A percentile compares a stretch with the other conserved stretches of the same genome.
phyloP scores from a whole-genome alignment of 345 rosid genomes.

The Eucalyptus sp. region DNA sequence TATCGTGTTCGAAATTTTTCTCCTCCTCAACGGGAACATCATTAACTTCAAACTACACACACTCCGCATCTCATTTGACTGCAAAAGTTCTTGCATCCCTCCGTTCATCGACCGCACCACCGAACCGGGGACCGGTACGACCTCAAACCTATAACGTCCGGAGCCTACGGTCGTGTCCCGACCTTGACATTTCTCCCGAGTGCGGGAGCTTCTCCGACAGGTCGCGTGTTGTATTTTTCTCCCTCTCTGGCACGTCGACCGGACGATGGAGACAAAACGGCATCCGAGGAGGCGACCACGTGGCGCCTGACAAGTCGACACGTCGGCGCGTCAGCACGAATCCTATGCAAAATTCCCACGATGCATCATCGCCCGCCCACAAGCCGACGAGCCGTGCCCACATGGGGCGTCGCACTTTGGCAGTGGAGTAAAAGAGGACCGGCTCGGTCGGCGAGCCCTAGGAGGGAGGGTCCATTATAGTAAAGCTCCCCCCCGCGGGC shows the following conservation, averaged over 20 bases:
- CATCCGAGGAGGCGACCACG: conserved; percentile 1
- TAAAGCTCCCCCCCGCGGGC: not conserved
- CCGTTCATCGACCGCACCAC: not conserved
- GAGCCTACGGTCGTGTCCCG: not conserved
- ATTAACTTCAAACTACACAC: not conserved
- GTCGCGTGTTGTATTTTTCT: not conserved
- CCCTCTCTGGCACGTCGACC: not conserved
- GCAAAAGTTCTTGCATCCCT: not conserved
- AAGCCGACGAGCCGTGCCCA: conserved; percentile 10
- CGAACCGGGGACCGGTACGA: not conserved
- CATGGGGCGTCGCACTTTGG: not conserved
- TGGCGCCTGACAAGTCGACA: not conserved
- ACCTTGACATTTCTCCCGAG: not conserved
- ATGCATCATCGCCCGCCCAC: not conserved
- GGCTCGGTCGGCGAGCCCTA: not conserved
- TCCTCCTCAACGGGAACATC: not conserved
- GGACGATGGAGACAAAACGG: not conserved
- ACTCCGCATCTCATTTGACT: not conserved
- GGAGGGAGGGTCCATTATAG: not conserved
- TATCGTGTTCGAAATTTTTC: not conserved
- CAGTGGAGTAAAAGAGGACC: not conserved
- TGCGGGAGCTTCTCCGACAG: not conserved
- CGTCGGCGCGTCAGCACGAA: not conserved
- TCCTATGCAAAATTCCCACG: not conserved
- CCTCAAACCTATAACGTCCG: not conserved